Conservation (phyloP, 768 basidiomycete genomes). For the Podaxis sp. region DNA sequence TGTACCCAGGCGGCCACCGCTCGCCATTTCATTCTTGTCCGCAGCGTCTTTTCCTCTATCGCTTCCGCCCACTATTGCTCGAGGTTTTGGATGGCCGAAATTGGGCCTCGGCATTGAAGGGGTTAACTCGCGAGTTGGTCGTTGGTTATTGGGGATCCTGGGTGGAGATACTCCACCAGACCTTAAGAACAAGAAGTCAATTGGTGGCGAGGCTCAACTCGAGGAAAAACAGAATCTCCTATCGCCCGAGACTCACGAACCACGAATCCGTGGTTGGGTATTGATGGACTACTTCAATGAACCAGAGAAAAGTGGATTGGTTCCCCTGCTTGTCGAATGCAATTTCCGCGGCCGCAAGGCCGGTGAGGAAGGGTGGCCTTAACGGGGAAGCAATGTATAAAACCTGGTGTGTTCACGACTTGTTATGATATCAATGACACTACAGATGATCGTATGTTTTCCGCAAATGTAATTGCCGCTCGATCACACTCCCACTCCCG, state of each 20-base stretch:
- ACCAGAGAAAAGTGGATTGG: conserved; percentile 49
- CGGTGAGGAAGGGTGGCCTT: conserved; percentile 43
- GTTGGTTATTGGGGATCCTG: conserved; percentile 66
- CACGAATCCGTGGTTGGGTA: conserved; percentile 69
- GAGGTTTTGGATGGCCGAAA: conserved; percentile 81
- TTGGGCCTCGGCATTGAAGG: conserved; percentile 82
- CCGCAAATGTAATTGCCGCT: not conserved
- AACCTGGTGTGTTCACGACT: too few species aligned
- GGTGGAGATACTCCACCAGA: conserved; percentile 13
- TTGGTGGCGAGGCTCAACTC: not conserved
- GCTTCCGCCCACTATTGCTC: conserved; percentile 71
- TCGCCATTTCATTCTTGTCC: conserved; percentile 80
- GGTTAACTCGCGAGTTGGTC: conserved; percentile 71
- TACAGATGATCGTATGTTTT: not conserved
- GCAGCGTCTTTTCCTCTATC: conserved; percentile 82
- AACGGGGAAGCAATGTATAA: not conserved
- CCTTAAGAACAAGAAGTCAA: conserved; percentile 13
- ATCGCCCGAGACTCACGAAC: conserved; percentile 21
- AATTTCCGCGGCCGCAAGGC: conserved; percentile 58
- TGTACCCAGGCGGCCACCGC: conserved; percentile 30
- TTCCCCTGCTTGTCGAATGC: conserved; percentile 73
- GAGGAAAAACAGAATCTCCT: not conserved
- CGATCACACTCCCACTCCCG: not conserved
- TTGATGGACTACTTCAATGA: conserved; percentile 73
- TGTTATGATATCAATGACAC: not conserved